Base-by-base conservation (phyloP, 306 rosid genomes). In the Dalbergia cultrata region DNA sequence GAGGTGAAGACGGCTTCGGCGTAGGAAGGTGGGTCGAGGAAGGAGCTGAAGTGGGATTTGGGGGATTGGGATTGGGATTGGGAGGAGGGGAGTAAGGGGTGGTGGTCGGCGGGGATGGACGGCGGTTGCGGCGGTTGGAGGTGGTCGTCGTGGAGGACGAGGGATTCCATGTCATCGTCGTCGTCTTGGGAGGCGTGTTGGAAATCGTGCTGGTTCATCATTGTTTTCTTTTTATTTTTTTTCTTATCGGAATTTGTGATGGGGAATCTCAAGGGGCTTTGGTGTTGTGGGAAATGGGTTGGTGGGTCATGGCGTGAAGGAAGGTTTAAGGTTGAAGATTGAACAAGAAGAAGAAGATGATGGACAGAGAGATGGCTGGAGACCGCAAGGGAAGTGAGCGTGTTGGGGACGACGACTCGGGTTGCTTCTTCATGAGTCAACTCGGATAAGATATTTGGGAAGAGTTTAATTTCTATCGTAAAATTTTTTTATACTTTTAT, bases 1-100 rank as follows among this genome's bases (percentile, higher is more conserved):
- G 97, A 89, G 61, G 88, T 88, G 89, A 90, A 95, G 34, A 87
- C 57, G 39, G 92, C 91, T 26, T 93, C 96, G 9, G 97, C 87
- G 62, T 90, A 93, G 3, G 92, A 85, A 1, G 94, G 94, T 18
- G 92, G 92, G 50, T 93, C 93, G 16, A 94, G 80, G 70, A 88
- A 87, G 13, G 94, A 85, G 61, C 80, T 82, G 86, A 84, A 82
- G 84, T 82, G 59, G 76, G 81, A 13, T 70, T 87, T 54, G 60
- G 26, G 60, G 60, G 60, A 54, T 3, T 45, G 52, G 52, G 52
- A 45, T 9, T 45, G 52, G 52, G 52, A 45, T 6, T n/a, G 60
- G 10, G 59, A 5, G 59, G 59, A 53, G 19, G 59, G 59, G 59
- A 53, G 82, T 16, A 21, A 39, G 14, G 49, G 87, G 74, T 12